Evolutionary conservation across 2,329 filamentous ascomycete genomes (phyloP).

Genomic region (Cyphellophora europaea): DNA sequence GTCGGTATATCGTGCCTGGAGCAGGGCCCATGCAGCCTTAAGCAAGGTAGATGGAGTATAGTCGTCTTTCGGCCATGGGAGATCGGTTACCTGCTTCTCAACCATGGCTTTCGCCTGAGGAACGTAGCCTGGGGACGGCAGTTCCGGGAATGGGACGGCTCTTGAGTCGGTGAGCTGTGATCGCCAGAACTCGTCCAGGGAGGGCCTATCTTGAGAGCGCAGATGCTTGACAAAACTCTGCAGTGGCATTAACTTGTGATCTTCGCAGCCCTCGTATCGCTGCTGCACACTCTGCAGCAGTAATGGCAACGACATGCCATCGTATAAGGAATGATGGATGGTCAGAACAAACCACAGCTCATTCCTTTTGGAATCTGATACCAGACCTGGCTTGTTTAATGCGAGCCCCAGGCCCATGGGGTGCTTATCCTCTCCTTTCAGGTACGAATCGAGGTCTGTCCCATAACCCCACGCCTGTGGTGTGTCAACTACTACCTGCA

Average conservation of each 20-base stretch:
- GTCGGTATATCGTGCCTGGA: constrained; percentile 35
- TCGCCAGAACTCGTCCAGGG: constrained; percentile 39
- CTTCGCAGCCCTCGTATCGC: constrained; percentile 20
- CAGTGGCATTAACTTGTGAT: constrained; percentile 22
- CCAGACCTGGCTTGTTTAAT: constrained; percentile 27
- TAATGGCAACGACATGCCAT: constrained; percentile 36
- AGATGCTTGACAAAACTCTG: constrained; percentile 42
- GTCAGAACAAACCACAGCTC: constrained; percentile 43
- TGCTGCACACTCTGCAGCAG: constrained; percentile 29
- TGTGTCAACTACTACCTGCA: constrained; percentile 31
- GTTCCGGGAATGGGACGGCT: constrained; percentile 40
- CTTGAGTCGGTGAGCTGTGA: constrained; percentile 34
- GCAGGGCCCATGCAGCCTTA: constrained; percentile 39
- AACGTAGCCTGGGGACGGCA: constrained; percentile 39
- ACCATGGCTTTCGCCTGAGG: constrained; percentile 34
- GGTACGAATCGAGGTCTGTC: constrained; percentile 21
- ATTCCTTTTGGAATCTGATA: constrained; percentile 23
- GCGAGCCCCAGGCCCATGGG: constrained; percentile 26
- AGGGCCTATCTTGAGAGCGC: constrained; percentile 28
- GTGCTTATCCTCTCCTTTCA: constrained; percentile 18
- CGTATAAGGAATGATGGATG: constrained; percentile 44
- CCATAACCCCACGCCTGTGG: constrained; percentile 30
- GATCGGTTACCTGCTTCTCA: constrained; percentile 35
- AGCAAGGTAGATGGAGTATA: constrained; percentile 40
- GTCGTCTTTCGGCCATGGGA: too few relatives aligned